phyloP scores from a whole-genome alignment of 495 filamentous ascomycete genomes.

The Thozetella sp. region DNA sequence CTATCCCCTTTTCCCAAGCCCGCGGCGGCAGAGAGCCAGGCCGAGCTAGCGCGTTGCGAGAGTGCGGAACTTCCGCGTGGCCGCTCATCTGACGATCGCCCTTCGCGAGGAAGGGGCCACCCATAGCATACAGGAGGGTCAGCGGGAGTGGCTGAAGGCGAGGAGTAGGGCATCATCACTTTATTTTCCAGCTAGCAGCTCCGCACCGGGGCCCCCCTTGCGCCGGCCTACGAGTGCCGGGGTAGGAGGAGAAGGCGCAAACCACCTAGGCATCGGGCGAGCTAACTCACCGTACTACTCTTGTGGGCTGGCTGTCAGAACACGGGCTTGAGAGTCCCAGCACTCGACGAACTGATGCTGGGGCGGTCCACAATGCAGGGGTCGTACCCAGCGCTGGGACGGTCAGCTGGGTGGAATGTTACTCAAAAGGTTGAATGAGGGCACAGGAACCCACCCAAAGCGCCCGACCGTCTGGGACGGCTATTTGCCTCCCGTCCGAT shows the following conservation, averaged over 20 bases:
- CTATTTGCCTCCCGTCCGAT: constrained; percentile 1
- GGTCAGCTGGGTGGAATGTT: no score
- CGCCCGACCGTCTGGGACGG: constrained; percentile 1
- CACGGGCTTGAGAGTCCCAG: not conserved
- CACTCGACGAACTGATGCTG: no score
- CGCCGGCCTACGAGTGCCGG: not conserved
- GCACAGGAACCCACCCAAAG: not conserved
- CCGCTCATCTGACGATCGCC: not conserved
- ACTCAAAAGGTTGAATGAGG: no score
- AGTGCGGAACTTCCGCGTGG: not conserved
- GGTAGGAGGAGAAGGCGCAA: not conserved
- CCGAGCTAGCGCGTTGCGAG: not conserved
- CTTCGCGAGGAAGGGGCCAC: not conserved
- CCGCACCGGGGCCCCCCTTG: no score
- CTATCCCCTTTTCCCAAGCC: not conserved
- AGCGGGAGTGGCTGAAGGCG: not conserved
- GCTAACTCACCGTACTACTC: no score
- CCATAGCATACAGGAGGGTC: not conserved
- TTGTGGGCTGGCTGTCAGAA: not conserved
- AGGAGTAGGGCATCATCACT: not conserved
- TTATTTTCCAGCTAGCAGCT: not conserved
- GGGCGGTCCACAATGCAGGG: not conserved
- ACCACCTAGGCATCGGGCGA: not conserved
- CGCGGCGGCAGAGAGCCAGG: not conserved
- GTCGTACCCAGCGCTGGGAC: not conserved